Percentiles rank a stretch among this genome's conserved stretches.
Evolutionary conservation across 192 early-diverging fungal genomes (phyloP).

Genomic region (Allomyces macrogynus): DNA sequence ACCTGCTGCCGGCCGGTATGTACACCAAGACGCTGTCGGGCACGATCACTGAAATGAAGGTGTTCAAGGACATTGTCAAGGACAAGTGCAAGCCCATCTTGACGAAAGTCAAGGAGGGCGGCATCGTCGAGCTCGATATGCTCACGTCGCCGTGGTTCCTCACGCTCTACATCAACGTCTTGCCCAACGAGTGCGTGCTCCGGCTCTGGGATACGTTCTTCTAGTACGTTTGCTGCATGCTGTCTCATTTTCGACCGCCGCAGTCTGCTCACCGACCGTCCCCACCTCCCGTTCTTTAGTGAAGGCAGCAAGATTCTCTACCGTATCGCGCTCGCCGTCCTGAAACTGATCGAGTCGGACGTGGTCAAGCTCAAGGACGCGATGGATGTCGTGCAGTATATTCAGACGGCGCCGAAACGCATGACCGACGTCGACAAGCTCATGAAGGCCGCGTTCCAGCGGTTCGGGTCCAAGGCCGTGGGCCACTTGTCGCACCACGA

Average conservation of each 20-base stretch:
- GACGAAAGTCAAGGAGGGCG: conserved; percentile 23
- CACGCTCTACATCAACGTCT: conserved; percentile 54
- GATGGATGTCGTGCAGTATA: neutral
- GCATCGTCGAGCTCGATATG: conserved; percentile 37
- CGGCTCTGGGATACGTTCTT: conserved; percentile 48
- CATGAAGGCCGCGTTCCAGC: neutral
- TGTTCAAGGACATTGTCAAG: conserved; percentile 35
- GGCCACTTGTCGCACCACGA: neutral
- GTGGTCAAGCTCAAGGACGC: neutral
- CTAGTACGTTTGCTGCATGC: conserved; percentile 15
- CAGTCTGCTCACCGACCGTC: too few relatives aligned
- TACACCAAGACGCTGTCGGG: conserved; percentile 57
- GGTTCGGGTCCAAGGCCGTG: neutral
- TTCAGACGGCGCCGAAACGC: neutral
- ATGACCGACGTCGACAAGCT: neutral
- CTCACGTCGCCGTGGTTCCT: conserved; percentile 70
- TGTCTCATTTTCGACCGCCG: neutral
- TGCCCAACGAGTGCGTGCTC: conserved; percentile 46
- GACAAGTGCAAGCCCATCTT: conserved; percentile 27
- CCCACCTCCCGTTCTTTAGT: neutral
- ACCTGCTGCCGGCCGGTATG: conserved; percentile 49
- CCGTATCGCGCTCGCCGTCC: neutral
- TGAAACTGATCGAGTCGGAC: neutral
- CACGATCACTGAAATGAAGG: conserved; percentile 45
- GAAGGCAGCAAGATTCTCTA: neutral